phyloP scores from a whole-genome alignment of 108 stramenopile genomes.

The Cylindrotheca fusiformis region DNA sequence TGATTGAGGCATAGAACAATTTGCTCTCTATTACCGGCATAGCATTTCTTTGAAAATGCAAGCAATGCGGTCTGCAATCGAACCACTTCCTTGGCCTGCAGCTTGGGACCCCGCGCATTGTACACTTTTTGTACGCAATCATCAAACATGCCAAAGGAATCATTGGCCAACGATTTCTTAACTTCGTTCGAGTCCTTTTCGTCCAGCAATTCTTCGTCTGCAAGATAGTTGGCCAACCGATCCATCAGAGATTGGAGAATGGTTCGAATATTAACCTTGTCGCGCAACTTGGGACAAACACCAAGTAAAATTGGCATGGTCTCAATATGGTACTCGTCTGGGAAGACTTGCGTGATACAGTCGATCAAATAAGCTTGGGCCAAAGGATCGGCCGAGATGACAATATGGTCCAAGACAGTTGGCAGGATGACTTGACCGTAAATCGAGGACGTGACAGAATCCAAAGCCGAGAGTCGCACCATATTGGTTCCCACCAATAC shows the following conservation, averaged over 20 bases:
- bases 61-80: slow-evolving; percentile 90
- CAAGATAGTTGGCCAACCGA: slow-evolving; percentile 81
- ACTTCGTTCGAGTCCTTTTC: slow-evolving; percentile 82
- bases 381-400: slow-evolving; percentile 89
- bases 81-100: slow-evolving; percentile 83
- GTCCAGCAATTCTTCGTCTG: slow-evolving; percentile 72
- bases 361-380: slow-evolving; percentile 98
- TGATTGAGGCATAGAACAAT: slow-evolving; percentile 76
- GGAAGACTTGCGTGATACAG: slow-evolving; percentile 97
- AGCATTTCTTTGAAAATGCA: slow-evolving; percentile 89
- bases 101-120: slow-evolving; percentile 78
- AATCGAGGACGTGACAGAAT: slow-evolving; percentile 84
- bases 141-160: slow-evolving; percentile 92
- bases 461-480: slow-evolving; percentile 90
- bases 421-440: slow-evolving; percentile 87
- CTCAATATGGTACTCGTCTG: slow-evolving; percentile 96
- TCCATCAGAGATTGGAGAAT: slow-evolving; percentile 94
- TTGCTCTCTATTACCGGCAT: slow-evolving; percentile 88
- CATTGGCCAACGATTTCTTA: slow-evolving; percentile 55
- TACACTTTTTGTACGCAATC: slow-evolving; percentile 87
- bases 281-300: slow-evolving; percentile 84
- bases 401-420: slow-evolving; percentile 85
- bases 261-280: slow-evolving; percentile 95
- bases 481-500: slow-evolving; percentile 97
- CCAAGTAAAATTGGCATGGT: slow-evolving; percentile 90